Percentiles rank a stretch among this genome's conserved stretches.
Conservation (phyloP, 768 basidiomycete species). For the Trametes punicea region DNA sequence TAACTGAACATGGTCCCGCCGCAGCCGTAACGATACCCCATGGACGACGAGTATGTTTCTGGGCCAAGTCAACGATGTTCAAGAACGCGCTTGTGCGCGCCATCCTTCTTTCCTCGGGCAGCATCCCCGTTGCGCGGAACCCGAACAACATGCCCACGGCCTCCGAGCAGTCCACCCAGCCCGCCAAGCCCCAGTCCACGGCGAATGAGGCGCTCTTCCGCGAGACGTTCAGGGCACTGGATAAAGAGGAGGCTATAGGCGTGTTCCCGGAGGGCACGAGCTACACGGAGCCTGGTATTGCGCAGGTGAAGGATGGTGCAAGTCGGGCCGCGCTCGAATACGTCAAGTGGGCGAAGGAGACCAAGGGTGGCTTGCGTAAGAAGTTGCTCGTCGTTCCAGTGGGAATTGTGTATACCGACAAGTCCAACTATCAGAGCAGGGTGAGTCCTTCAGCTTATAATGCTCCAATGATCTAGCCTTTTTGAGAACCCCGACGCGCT, state of each 20-base stretch:
- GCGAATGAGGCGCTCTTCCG: conserved; percentile 76
- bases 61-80: conserved; percentile 92
- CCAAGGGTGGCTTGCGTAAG: conserved; percentile 39
- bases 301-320: conserved; percentile 90
- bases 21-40: conserved; percentile 77
- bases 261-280: conserved; percentile 93
- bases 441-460: conserved; percentile 43
- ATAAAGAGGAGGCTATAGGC: conserved; percentile 75
- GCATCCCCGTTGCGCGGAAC: conserved; percentile 93
- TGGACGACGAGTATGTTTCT: conserved; percentile 77
- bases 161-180: not conserved
- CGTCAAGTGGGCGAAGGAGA: conserved; percentile 55
- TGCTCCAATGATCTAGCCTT: not conserved
- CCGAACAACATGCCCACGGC: conserved; percentile 18
- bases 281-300: conserved; percentile 89
- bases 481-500: not conserved
- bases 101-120: conserved; percentile 83
- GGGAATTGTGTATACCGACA: conserved; percentile 92
- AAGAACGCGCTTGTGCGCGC: conserved; percentile 69
- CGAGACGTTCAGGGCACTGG: conserved; percentile 84
- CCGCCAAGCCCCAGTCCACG: not conserved
- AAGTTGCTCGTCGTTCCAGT: conserved; percentile 64
- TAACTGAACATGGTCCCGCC: conserved; percentile 5
- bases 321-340: conserved; percentile 95
- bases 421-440: conserved; percentile 86